phyloP scores from a whole-genome alignment of 192 early-diverging fungal species.

The Coemansia sp. region DNA sequence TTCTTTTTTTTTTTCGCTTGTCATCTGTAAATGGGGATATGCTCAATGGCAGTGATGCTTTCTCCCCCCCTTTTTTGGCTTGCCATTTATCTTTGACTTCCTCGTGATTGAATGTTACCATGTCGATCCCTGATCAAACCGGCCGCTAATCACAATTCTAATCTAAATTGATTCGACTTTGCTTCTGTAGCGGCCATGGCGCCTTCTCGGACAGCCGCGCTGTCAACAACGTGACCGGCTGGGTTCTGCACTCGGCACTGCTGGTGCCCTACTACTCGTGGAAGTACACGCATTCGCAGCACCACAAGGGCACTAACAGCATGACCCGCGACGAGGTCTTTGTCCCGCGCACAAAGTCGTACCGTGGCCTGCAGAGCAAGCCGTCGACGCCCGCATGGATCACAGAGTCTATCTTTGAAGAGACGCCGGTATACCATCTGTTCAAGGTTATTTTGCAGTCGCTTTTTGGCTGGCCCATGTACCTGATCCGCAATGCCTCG shows the following conservation, averaged over 20 bases:
- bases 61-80: background rate
- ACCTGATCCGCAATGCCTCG: conserved; percentile 76
- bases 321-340: conserved; percentile 95
- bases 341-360: conserved; percentile 76
- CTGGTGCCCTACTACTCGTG: conserved; percentile 95
- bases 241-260: conserved; percentile 83
- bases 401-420: conserved; percentile 66
- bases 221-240: conserved; percentile 89
- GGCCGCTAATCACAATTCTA: background rate
- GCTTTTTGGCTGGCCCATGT: conserved; percentile 86
- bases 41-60: too few species aligned
- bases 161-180: background rate
- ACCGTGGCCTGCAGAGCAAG: conserved; percentile 57
- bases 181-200: conserved; percentile 73
- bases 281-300: conserved; percentile 87
- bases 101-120: too few species aligned
- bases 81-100: background rate
- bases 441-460: conserved; percentile 69
- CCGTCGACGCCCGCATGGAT: conserved; percentile 54
- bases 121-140: too few species aligned
- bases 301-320: conserved; percentile 91
- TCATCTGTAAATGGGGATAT: too few species aligned
- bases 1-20: background rate
- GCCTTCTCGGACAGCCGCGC: conserved; percentile 82
- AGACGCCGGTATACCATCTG: conserved; percentile 72